Base-by-base conservation (phyloP, 805 yeast species). In the Huiozyma naganishii region DNA sequence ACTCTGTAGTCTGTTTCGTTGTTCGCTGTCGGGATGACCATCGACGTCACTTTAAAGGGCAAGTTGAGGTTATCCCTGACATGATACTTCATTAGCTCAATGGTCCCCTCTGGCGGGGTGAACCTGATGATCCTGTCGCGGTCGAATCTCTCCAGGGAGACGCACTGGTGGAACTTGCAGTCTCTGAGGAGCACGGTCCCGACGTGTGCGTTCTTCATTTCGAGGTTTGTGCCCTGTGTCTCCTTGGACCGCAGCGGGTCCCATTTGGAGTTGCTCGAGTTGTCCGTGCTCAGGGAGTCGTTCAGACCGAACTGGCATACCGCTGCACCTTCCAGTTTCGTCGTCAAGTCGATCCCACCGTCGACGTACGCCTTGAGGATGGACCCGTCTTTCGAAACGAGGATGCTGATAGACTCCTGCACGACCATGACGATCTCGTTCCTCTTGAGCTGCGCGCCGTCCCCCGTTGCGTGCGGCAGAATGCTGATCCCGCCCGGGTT, bases 91-190 rank as follows among this genome's bases (percentile, higher is more conserved):
- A 88, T 80, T 47, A 88, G 71, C 60, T 86, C 90, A 58, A 86
- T 84, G 41, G 78, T 76, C 0, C 95, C 95, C 63, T 87, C 95
- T 1, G 95, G 95, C 2, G 95, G 95, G 9, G 79, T 69, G 50
- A 88, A 87, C 39, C 73, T 76, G 45, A 88, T 81, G 27, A 75
- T 65, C 36, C 83, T 67, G 27, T 80, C 79, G 17, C 69, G 57
- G 48, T 83, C 87, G 60, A 81, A 85, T 51, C 76, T 73, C 45
- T 76, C 75, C 44, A 86, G 67, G 48, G 80, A 77, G 27, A 87
- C 95, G 61, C 95, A 84, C 53, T 85, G 90, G 62, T 87, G 95
- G 63, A 87, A 83, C 50, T 82, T 85, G 52, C 84, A 79, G 59
- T 87, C 94, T 52, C 82, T 32, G 7, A 41, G 23, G 6, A 7